phyloP scores from a whole-genome alignment of 768 basidiomycete genomes.

The Inosperma sp. region DNA sequence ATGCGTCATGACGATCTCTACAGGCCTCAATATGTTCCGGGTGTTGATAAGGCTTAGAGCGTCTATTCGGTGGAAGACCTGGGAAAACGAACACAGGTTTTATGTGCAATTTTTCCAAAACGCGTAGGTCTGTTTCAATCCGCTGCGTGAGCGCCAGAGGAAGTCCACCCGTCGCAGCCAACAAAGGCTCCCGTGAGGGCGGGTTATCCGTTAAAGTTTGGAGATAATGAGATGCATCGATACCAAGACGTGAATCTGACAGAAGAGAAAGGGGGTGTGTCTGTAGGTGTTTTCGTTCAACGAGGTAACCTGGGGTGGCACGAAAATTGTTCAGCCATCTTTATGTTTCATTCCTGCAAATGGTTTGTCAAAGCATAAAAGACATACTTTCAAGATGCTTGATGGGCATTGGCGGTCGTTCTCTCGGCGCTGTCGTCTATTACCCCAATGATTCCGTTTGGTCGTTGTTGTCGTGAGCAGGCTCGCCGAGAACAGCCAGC shows the following conservation, averaged over 20 bases:
- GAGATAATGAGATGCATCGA: slow-evolving; percentile 92
- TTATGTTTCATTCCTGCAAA: too few relatives aligned
- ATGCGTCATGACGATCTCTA: slow-evolving; percentile 77
- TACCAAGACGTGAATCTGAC: slow-evolving; percentile 90
- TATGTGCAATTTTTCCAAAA: slow-evolving; percentile 86
- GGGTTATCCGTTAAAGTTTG: slow-evolving; percentile 70
- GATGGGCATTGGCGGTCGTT: slow-evolving; percentile 57
- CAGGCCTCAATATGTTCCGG: slow-evolving; percentile 62
- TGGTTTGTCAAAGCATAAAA: neutral
- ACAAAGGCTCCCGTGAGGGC: slow-evolving; percentile 79
- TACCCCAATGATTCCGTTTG: too few relatives aligned
- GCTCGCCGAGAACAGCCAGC: too few relatives aligned
- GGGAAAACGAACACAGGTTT: slow-evolving; percentile 99
- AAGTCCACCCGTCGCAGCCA: slow-evolving; percentile 92
- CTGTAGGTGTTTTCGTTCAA: slow-evolving; percentile 85
- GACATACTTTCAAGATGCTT: slow-evolving; percentile 72
- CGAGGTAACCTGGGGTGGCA: slow-evolving; percentile 61
- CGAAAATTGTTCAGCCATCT: slow-evolving; percentile 12
- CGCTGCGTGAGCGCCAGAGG: slow-evolving; percentile 83
- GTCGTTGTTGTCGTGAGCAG: too few relatives aligned
- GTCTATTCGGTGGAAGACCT: slow-evolving; percentile 75
- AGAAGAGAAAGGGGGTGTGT: slow-evolving; percentile 76
- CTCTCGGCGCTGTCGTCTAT: too few relatives aligned
- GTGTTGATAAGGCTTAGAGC: slow-evolving; percentile 60
- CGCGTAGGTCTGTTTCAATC: slow-evolving; percentile 88